phyloP scores from a whole-genome alignment of 116 monocot genomes.

The Iris pallida region DNA sequence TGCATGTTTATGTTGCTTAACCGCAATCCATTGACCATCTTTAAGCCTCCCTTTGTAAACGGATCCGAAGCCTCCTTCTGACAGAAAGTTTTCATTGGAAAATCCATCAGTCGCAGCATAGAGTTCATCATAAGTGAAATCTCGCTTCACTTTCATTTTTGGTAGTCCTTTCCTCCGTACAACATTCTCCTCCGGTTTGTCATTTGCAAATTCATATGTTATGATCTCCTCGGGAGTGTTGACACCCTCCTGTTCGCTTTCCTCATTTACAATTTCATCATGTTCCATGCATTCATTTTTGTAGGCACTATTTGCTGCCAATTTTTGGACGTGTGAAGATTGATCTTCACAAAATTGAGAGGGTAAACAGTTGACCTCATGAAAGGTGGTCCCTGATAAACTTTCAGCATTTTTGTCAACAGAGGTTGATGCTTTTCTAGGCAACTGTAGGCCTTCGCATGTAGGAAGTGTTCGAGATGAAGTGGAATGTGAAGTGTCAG shows the following conservation, averaged over 20 bases:
- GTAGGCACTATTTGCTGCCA: not conserved
- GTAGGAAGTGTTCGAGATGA: not conserved
- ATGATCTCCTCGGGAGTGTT: not conserved
- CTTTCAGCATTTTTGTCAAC: not conserved
- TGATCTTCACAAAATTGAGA: conserved; percentile 9
- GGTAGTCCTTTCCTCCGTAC: conserved; percentile 2
- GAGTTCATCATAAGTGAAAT: conserved; percentile 32
- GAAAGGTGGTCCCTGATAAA: not conserved
- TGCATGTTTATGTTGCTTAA: conserved; percentile 40
- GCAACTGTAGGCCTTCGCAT: not conserved
- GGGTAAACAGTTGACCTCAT: not conserved
- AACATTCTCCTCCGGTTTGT: not conserved
- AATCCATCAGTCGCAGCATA: conserved; percentile 36
- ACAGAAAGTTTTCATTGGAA: conserved; percentile 25
- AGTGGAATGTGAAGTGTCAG: not conserved
- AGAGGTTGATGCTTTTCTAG: not conserved
- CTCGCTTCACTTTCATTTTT: conserved; percentile 1
- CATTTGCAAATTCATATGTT: conserved; percentile 3
- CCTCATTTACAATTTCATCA: not conserved
- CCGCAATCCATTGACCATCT: conserved; percentile 32
- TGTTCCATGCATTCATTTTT: not conserved
- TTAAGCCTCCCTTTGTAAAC: conserved; percentile 33
- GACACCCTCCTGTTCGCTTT: conserved; percentile 1
- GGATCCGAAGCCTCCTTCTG: conserved; percentile 43
- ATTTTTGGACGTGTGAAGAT: not conserved